Percentiles rank a stretch among this genome's conserved stretches.
These are phyloP conservation scores for Arabidopsis lyrata DNA, from an alignment of 441 rosid genomes.

Conservation along the genomic window DNA sequence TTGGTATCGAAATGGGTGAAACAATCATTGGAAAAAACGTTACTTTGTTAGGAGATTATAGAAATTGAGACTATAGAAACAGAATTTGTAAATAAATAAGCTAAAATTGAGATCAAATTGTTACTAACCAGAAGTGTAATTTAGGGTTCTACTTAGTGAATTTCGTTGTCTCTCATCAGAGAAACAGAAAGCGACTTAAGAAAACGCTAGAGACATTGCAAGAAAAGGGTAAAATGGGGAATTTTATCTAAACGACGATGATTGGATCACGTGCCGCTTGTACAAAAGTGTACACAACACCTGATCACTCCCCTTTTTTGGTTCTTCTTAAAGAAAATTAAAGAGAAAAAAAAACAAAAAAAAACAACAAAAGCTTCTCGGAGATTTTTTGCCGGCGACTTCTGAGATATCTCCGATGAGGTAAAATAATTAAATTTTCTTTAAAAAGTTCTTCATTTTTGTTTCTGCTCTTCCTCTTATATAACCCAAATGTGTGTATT, in stretches of 20 bases:
- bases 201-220: no score
- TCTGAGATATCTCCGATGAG: constrained; percentile 5
- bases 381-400: neutral
- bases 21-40: neutral
- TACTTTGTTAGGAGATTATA: neutral
- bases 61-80: neutral
- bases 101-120: neutral
- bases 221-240: neutral
- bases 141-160: constrained; percentile 27
- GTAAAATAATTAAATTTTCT: neutral
- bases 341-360: no score
- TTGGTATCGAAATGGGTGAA: neutral
- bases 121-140: constrained; percentile 23
- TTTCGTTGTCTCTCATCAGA: neutral
- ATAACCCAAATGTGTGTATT: neutral
- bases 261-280: neutral
- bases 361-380: neutral
- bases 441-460: neutral
- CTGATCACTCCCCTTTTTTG: neutral
- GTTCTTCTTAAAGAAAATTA: neutral
- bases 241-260: neutral
- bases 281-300: neutral
- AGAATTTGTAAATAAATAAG: neutral
- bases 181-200: neutral
- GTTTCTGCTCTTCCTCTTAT: neutral